Conservation (phyloP, 345 rosid species). For the Arabis hirsuta region DNA sequence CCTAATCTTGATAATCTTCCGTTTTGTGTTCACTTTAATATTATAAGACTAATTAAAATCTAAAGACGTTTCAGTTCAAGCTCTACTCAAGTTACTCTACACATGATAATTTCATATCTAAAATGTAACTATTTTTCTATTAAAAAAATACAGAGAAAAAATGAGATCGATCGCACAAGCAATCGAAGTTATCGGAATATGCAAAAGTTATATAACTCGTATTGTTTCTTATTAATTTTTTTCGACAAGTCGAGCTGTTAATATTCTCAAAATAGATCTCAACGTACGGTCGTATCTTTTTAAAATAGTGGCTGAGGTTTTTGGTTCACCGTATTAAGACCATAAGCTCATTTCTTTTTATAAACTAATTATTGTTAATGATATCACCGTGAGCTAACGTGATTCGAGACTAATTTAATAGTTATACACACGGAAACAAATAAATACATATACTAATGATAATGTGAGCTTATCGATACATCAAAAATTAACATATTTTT, state of each 20-base stretch:
- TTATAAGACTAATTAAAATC: not conserved
- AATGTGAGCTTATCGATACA: constrained; percentile 23
- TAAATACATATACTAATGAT: constrained; percentile 18
- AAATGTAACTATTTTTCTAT: not conserved
- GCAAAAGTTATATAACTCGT: constrained; percentile 19
- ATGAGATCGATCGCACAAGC: constrained; percentile 3
- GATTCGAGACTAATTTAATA: constrained; percentile 29
- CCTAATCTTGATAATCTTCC: too few species aligned
- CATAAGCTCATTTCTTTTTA: constrained; percentile 18
- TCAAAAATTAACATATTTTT: not conserved
- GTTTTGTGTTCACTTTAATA: not conserved
- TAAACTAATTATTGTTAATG: constrained; percentile 4
- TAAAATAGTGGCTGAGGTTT: constrained; percentile 26
- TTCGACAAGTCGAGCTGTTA: constrained; percentile 40
- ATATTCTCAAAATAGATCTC: constrained; percentile 37
- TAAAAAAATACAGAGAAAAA: not conserved
- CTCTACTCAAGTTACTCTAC: not conserved
- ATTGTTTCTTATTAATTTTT: constrained; percentile 17
- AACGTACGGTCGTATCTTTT: constrained; percentile 31
- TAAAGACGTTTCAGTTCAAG: not conserved
- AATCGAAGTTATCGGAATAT: not conserved
- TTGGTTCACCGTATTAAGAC: constrained; percentile 44
- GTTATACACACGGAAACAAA: constrained; percentile 38
- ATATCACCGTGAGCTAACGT: constrained; percentile 41
- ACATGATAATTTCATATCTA: constrained; percentile 4